These are phyloP conservation scores for Phyllosticta paracitricarpa DNA, from an alignment of 2,329 filamentous ascomycete species.

Conservation along the genomic window DNA sequence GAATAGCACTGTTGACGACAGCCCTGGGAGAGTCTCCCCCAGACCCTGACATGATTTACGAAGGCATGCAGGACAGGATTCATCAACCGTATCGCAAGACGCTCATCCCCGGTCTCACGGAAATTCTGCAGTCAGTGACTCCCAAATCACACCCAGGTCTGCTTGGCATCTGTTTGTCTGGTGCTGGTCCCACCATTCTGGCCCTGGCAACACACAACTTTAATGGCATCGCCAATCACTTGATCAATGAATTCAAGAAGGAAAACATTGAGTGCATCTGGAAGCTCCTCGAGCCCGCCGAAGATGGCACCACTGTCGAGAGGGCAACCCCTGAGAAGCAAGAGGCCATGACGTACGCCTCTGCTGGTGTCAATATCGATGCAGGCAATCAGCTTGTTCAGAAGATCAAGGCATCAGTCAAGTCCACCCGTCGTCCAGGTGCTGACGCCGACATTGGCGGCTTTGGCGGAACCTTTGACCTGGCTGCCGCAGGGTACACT, in stretches of 20 bases:
- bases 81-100: conserved; percentile 93
- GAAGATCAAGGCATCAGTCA: conserved; percentile 83
- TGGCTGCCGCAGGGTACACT: conserved; percentile 63
- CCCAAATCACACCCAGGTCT: conserved; percentile 79
- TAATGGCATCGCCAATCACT: conserved; percentile 69
- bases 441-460: conserved; percentile 91
- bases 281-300: conserved; percentile 79
- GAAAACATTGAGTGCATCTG: conserved; percentile 72
- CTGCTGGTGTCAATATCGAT: conserved; percentile 88
- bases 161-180: conserved; percentile 87
- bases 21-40: conserved; percentile 84
- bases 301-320: conserved; percentile 48
- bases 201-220: conserved; percentile 88
- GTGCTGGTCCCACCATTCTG: conserved; percentile 88
- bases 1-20: conserved; percentile 81
- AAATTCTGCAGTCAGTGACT: conserved; percentile 86
- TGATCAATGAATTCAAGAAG: conserved; percentile 62
- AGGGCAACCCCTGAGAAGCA: conserved; percentile 15
- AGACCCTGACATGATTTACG: conserved; percentile 86
- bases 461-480: conserved; percentile 80
- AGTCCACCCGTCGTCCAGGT: conserved; percentile 71
- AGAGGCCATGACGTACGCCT: conserved; percentile 67
- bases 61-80: conserved; percentile 97
- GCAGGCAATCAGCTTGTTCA: conserved; percentile 88
- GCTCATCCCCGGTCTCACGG: conserved; percentile 81